phyloP scores from a whole-genome alignment of 345 rosid genomes.

The Orychophragmus violaceus region DNA sequence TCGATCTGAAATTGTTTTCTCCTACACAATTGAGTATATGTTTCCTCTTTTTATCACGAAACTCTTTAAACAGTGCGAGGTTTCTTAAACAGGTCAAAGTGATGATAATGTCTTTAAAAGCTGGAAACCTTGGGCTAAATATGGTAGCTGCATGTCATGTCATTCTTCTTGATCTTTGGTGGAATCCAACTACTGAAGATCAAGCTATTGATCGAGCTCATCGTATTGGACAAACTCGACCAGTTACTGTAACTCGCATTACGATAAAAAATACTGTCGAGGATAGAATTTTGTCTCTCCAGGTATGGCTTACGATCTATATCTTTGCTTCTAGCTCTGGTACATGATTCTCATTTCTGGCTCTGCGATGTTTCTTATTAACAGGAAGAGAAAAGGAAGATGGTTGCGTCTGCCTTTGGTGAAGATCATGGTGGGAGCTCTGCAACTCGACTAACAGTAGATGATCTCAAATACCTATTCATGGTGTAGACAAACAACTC shows the following conservation, averaged over 20 bases:
- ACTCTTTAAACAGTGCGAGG: neutral
- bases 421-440: constrained; percentile 77
- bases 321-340: neutral
- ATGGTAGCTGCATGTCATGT: constrained; percentile 98
- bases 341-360: constrained; percentile 7
- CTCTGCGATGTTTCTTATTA: constrained; percentile 6
- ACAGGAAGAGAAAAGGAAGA: constrained; percentile 89
- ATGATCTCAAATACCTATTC: constrained; percentile 69
- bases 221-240: constrained; percentile 96
- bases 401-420: constrained; percentile 98
- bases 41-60: neutral
- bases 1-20: neutral
- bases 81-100: constrained; percentile 52
- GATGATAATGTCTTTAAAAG: constrained; percentile 94
- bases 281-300: constrained; percentile 79
- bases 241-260: constrained; percentile 85
- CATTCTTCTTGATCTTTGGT: constrained; percentile 93
- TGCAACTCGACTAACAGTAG: constrained; percentile 73
- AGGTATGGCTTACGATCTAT: constrained; percentile 43
- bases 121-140: constrained; percentile 94
- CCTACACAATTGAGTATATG: neutral
- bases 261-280: constrained; percentile 81
- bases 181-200: constrained; percentile 77
- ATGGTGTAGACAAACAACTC: constrained; percentile 42
- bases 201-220: constrained; percentile 75